These are phyloP conservation scores for Magnaporthiopsis poae DNA, from an alignment of 2,329 filamentous ascomycete genomes.

Conservation along the genomic window DNA sequence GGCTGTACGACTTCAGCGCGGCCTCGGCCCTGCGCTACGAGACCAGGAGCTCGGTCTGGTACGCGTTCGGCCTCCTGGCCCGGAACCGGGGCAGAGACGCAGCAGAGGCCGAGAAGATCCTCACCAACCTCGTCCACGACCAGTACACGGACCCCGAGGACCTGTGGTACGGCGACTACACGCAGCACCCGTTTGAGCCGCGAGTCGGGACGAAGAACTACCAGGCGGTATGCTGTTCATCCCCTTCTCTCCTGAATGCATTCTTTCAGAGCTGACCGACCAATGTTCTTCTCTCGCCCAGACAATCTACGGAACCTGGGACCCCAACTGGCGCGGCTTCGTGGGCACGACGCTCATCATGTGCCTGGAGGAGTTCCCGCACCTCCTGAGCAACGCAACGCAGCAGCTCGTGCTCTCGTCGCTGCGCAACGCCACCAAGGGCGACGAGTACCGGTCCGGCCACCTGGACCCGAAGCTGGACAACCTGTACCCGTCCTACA, in stretches of 20 bases:
- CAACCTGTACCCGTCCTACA: conserved; percentile 46
- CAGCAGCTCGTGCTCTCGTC: conserved; percentile 39
- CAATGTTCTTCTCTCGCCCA: background rate
- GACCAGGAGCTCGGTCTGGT: conserved; percentile 49
- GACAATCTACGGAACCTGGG: conserved; percentile 43
- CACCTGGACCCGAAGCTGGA: conserved; percentile 41
- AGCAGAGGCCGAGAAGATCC: conserved; percentile 40
- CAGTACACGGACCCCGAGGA: conserved; percentile 42
- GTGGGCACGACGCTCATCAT: conserved; percentile 50
- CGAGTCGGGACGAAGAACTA: conserved; percentile 43
- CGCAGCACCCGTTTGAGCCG: conserved; percentile 47
- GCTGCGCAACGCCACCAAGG: conserved; percentile 44
- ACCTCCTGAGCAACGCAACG: conserved; percentile 30
- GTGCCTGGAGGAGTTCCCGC: conserved; percentile 46
- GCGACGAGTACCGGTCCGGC: conserved; percentile 52
- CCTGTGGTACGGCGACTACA: conserved; percentile 46
- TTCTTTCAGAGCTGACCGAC: conserved; percentile 22
- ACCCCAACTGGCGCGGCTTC: conserved; percentile 57
- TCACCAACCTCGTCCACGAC: conserved; percentile 40
- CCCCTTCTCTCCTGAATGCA: conserved; percentile 11
- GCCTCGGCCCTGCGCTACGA: conserved; percentile 41
- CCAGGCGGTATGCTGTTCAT: conserved; percentile 16
- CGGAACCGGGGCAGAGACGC: conserved; percentile 41
- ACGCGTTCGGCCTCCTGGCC: conserved; percentile 47
- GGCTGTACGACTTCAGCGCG: conserved; percentile 40